Evolutionary conservation across 2,329 filamentous ascomycete genomes (phyloP).

Genomic region (Neurospora sp.): DNA sequence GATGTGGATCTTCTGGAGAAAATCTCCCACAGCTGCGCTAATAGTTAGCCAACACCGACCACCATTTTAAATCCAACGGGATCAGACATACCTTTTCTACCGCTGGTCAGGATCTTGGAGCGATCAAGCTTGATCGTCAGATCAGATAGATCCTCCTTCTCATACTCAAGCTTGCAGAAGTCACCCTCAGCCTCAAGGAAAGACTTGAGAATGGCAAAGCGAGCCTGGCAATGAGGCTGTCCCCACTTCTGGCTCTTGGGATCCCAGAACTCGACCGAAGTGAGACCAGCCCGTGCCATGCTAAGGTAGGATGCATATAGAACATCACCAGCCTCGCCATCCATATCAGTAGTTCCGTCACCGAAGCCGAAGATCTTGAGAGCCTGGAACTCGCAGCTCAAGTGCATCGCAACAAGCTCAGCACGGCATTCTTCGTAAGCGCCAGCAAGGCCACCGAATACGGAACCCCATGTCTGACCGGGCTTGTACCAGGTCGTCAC

Average conservation of each 20-base stretch:
- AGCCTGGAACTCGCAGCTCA: conserved; percentile 81
- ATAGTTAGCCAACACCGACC: neutral
- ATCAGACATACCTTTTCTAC: conserved; percentile 48
- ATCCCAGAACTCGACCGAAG: conserved; percentile 89
- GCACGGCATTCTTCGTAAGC: conserved; percentile 92
- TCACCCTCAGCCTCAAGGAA: conserved; percentile 79
- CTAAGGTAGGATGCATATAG: conserved; percentile 80
- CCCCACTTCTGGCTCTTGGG: conserved; percentile 87
- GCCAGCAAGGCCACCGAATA: conserved; percentile 79
- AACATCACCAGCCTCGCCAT: conserved; percentile 71
- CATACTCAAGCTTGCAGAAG: conserved; percentile 75
- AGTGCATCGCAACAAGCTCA: conserved; percentile 85
- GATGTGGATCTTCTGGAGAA: conserved; percentile 83
- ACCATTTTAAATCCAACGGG: neutral
- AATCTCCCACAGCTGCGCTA: conserved; percentile 61
- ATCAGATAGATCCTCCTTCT: conserved; percentile 64
- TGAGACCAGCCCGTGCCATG: conserved; percentile 89
- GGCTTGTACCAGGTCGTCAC: conserved; percentile 86
- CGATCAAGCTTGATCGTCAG: conserved; percentile 75
- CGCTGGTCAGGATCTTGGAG: conserved; percentile 73
- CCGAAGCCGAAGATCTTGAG: conserved; percentile 89
- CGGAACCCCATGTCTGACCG: conserved; percentile 87
- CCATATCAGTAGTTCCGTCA: conserved; percentile 61
- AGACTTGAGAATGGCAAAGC: conserved; percentile 76
- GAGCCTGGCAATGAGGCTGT: conserved; percentile 82